Conservation (phyloP, 2,329 filamentous ascomycete species). For the Claviceps fusiformis region DNA sequence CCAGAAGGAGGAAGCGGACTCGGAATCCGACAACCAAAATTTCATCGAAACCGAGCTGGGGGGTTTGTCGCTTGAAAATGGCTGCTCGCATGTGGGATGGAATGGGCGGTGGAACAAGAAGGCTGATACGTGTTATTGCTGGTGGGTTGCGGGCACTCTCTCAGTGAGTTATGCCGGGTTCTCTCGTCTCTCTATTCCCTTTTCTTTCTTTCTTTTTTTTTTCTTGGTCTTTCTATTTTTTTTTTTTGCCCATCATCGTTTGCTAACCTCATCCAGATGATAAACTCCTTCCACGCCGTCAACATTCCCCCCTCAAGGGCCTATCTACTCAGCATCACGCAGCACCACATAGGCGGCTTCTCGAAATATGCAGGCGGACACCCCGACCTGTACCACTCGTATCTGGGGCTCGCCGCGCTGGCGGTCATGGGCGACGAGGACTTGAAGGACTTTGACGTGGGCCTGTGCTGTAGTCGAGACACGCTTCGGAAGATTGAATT, state of each 20-base stretch:
- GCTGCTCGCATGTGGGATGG: constrained; percentile 51
- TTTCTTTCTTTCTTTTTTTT: neutral
- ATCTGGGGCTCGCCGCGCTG: constrained; percentile 71
- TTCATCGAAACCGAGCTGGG: constrained; percentile 22
- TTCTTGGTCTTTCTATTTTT: neutral
- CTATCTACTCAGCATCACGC: constrained; percentile 74
- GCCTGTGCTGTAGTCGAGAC: constrained; percentile 59
- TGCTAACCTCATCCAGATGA: constrained; percentile 28
- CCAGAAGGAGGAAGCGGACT: constrained; percentile 28
- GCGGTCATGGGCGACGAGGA: constrained; percentile 57
- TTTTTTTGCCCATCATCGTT: too few relatives aligned
- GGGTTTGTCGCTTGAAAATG: constrained; percentile 18
- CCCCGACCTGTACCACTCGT: constrained; percentile 78
- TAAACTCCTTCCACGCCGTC: constrained; percentile 44
- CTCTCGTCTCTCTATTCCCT: neutral
- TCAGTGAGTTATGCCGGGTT: constrained; percentile 17
- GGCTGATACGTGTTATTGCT: constrained; percentile 90
- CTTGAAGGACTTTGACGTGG: constrained; percentile 58
- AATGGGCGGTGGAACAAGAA: constrained; percentile 86
- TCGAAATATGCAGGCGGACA: constrained; percentile 55
- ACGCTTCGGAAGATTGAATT: constrained; percentile 35
- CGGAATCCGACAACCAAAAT: constrained; percentile 30
- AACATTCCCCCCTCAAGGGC: constrained; percentile 47
- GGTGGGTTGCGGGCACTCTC: constrained; percentile 68
- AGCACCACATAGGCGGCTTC: constrained; percentile 75